These are phyloP conservation scores for Penicillium polonicum DNA, from an alignment of 2,329 filamentous ascomycete species.

Conservation along the genomic window DNA sequence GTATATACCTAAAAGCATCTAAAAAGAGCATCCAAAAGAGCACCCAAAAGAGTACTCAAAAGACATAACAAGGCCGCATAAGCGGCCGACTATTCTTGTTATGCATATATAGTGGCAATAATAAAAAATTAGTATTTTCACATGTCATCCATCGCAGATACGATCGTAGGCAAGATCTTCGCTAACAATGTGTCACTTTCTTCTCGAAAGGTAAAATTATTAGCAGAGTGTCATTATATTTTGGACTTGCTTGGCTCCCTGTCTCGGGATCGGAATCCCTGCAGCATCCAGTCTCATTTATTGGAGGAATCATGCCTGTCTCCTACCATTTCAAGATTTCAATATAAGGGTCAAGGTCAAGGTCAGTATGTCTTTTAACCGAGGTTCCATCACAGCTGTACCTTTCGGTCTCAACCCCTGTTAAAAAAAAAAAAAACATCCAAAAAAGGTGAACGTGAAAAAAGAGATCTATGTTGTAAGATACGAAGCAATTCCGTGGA, in stretches of 20 bases:
- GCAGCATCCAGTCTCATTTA: constrained; percentile 2
- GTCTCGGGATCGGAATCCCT: constrained; percentile 19
- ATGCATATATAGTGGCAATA: neutral
- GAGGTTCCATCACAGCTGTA: neutral
- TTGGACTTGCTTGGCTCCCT: neutral
- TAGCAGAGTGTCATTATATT: neutral
- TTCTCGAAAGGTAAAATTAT: neutral
- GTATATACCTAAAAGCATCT: too few species aligned
- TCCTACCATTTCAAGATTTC: constrained; percentile 1
- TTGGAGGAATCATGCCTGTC: neutral
- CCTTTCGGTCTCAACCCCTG: neutral
- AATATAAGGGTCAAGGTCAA: neutral
- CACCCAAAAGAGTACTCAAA: too few species aligned
- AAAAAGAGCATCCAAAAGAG: too few species aligned
- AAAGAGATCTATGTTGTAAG: neutral
- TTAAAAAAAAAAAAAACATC: neutral
- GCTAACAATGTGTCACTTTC: neutral
- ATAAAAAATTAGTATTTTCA: neutral
- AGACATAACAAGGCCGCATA: too few species aligned
- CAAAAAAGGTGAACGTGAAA: neutral
- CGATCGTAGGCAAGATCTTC: neutral
- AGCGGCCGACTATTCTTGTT: too few species aligned
- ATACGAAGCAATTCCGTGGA: neutral
- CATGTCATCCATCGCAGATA: neutral
- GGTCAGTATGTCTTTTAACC: neutral